Evolutionary conservation across 768 basidiomycete species (phyloP).

Genomic region (Multifurca ochricompacta): DNA sequence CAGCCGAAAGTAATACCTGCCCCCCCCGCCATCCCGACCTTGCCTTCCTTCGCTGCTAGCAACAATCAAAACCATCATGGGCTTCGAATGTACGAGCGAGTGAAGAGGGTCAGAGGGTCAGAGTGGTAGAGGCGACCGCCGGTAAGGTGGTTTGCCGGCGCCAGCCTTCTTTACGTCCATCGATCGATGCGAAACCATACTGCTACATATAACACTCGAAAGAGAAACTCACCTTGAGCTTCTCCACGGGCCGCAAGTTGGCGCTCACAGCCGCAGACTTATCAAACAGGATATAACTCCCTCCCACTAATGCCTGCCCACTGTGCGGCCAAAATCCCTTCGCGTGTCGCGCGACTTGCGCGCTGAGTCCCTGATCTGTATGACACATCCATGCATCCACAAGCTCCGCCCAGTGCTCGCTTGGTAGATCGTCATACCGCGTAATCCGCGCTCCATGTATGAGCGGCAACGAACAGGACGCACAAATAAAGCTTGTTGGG

Average conservation of each 20-base stretch:
- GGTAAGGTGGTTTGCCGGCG: conserved; percentile 54
- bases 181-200: neutral
- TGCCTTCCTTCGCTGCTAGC: conserved; percentile 22
- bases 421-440: conserved; percentile 79
- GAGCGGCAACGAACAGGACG: conserved; percentile 72
- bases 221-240: conserved; percentile 47
- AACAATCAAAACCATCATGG: conserved; percentile 48
- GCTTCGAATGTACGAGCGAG: conserved; percentile 35
- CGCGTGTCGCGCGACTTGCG: conserved; percentile 51
- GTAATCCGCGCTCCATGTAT: conserved; percentile 40
- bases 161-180: conserved; percentile 91
- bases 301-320: conserved; percentile 77
- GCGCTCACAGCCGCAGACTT: conserved; percentile 44
- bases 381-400: conserved; percentile 99
- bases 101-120: conserved; percentile 7
- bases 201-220: conserved; percentile 11
- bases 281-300: conserved; percentile 80
- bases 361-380: conserved; percentile 74
- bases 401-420: conserved; percentile 96
- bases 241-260: conserved; percentile 41
- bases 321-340: conserved; percentile 73
- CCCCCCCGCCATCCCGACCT: conserved; percentile 25
- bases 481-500: conserved; percentile 66
- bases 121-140: conserved; percentile 40
- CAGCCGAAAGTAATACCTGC: conserved; percentile 53